Percentiles rank a stretch among this genome's conserved stretches.
Conservation (phyloP, 768 basidiomycete genomes). For the Kwoniella sp. region DNA sequence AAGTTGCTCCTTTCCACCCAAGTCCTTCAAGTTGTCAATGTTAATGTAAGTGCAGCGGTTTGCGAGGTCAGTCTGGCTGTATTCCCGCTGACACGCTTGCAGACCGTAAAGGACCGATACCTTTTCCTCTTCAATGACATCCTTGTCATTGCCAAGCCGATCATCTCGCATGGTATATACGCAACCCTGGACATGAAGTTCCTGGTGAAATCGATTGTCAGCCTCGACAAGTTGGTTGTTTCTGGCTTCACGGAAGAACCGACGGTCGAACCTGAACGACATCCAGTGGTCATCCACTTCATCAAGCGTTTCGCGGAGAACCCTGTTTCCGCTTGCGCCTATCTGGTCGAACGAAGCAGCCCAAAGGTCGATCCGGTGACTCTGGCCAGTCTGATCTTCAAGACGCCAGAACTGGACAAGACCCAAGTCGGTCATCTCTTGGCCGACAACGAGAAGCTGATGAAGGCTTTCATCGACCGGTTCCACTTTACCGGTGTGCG, state of each 20-base stretch:
- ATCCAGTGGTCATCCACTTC: slow-evolving; percentile 67
- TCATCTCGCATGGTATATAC: slow-evolving; percentile 58
- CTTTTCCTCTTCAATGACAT: slow-evolving; percentile 97
- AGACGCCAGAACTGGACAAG: slow-evolving; percentile 75
- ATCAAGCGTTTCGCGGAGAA: slow-evolving; percentile 73
- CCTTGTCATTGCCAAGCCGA: slow-evolving; percentile 85
- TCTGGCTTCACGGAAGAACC: slow-evolving; percentile 34
- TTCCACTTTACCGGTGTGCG: slow-evolving; percentile 80
- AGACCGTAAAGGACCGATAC: slow-evolving; percentile 92
- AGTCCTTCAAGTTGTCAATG: slow-evolving; percentile 87
- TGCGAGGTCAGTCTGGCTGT: background rate
- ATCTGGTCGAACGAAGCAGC: slow-evolving; percentile 61
- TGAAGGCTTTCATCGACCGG: slow-evolving; percentile 78
- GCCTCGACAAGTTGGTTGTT: slow-evolving; percentile 54
- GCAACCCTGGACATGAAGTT: slow-evolving; percentile 67
- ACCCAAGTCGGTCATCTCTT: slow-evolving; percentile 79
- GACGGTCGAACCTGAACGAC: slow-evolving; percentile 47
- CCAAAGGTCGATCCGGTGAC: slow-evolving; percentile 64
- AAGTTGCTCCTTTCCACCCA: slow-evolving; percentile 78
- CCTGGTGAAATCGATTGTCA: slow-evolving; percentile 82
- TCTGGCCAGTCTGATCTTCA: slow-evolving; percentile 70
- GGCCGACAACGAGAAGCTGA: slow-evolving; percentile 62
- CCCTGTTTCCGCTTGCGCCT: slow-evolving; percentile 71
- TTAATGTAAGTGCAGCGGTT: slow-evolving; percentile 46
- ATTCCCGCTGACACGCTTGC: slow-evolving; percentile 36